Conservation (phyloP, 495 filamentous ascomycete species). For the Lentithecium fluviatile region DNA sequence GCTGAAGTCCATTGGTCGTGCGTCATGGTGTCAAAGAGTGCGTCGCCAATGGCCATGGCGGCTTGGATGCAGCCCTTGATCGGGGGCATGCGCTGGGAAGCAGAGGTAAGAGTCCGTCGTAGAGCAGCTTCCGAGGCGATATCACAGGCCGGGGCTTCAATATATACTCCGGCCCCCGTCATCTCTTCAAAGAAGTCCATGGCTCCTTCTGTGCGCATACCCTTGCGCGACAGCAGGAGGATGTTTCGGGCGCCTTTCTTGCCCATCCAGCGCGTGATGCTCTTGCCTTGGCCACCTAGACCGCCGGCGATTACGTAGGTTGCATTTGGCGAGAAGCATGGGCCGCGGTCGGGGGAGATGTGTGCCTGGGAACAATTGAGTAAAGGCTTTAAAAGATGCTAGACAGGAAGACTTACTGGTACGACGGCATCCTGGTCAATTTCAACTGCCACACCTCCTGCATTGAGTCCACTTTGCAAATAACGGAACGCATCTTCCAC, state of each 20-base stretch:
- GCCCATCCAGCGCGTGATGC: conserved; percentile 22
- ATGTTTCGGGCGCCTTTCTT: conserved; percentile 18
- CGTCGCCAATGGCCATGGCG: conserved; percentile 15
- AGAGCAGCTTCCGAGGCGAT: background rate
- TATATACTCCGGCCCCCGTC: background rate
- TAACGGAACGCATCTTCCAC: conserved; percentile 55
- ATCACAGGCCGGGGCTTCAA: background rate
- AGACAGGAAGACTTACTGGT: too few species aligned
- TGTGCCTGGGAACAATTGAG: background rate
- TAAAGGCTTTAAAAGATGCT: too few species aligned
- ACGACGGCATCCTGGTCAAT: background rate
- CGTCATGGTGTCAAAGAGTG: conserved; percentile 8
- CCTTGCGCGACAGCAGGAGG: conserved; percentile 15
- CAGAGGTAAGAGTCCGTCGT: background rate
- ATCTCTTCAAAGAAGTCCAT: background rate
- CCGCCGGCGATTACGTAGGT: conserved; percentile 50
- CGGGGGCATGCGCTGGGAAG: background rate
- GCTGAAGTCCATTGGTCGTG: conserved; percentile 3
- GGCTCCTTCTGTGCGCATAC: background rate
- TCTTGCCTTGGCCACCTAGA: conserved; percentile 46
- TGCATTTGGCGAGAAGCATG: background rate
- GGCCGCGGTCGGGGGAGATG: conserved; percentile 7
- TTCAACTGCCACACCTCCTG: conserved; percentile 60
- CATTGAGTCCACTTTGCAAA: conserved; percentile 54
- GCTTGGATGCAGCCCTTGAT: conserved; percentile 7